These are phyloP conservation scores for Cubamyces lactineus DNA, from an alignment of 768 basidiomycete genomes.

Conservation along the genomic window DNA sequence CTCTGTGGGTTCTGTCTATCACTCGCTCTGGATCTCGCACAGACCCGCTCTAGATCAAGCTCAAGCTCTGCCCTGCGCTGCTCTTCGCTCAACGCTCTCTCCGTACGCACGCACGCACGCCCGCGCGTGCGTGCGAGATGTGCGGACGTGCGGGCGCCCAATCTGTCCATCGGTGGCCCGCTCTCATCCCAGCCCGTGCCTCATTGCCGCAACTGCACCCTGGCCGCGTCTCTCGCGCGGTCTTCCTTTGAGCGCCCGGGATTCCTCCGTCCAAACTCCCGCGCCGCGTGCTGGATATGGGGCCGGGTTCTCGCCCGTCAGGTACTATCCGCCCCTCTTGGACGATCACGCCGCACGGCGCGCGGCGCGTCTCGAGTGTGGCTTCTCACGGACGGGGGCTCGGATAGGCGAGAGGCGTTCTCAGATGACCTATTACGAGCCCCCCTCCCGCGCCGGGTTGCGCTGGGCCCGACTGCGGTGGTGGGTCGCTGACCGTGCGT, in stretches of 20 bases:
- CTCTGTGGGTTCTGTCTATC: no score
- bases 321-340: conserved; percentile 8
- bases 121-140: no score
- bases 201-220: conserved; percentile 9
- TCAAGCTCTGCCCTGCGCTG: no score
- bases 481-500: not conserved
- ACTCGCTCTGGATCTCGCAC: no score
- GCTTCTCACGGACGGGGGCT: conserved; percentile 1
- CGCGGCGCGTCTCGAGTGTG: not conserved
- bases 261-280: conserved; percentile 6
- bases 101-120: no score
- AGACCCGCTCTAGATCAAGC: no score
- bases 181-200: conserved; percentile 1
- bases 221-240: not conserved
- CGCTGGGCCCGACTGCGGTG: conserved; percentile 2
- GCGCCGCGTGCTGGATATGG: conserved; percentile 15
- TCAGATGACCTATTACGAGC: conserved; percentile 19
- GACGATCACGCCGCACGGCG: conserved; percentile 12
- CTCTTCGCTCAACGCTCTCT: no score
- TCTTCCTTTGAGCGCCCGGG: not conserved
- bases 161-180: not conserved
- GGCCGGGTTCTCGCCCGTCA: conserved; percentile 18
- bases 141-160: not conserved
- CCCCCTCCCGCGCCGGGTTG: not conserved
- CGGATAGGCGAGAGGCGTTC: not conserved